Base-by-base conservation (phyloP, 192 early-diverging fungal species). In the Rhizophagus sp. region DNA sequence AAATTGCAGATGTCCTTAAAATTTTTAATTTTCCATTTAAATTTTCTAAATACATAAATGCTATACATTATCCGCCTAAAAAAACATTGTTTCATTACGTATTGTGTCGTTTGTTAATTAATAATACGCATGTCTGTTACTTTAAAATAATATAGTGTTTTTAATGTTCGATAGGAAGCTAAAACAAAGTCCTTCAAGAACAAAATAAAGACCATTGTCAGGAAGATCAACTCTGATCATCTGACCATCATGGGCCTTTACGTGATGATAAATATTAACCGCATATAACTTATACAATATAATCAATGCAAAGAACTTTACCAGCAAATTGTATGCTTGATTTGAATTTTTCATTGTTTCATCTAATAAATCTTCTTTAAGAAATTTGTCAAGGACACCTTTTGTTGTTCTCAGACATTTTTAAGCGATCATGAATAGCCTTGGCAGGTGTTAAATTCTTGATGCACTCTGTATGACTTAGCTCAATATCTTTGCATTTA, bases 381-480 rank as follows among this genome's bases (percentile, higher is more conserved):
- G 44, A 75, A 63, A 80, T 75, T 57, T 62, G n/a, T 80, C 36
- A 22, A 80, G 50, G 19, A 80, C 72, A 30, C 57, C 19, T 66
- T 80, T 74, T 30, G 19, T 6, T 15, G 73, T 81, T 63, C 41
- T 25, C 34, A 81, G 27, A 66, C 52, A 73, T 76, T 81, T n/a
- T 81, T 44, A 27, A 52, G 15, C 80, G 22, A 19, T 81, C 80
- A 33, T 33, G n/a, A 19, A 81, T 76, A 52, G 39, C 30, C 33
- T 75, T 81, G 4, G 25, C 25, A 62, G 57, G 70, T 47, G 70
- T 73, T 33, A 24, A 3, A 22, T 19, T 19, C 30, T 57, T 39
- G 6, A 63, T 36, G n/a, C 61, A 81, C 65, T 81, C 73, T 13
- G 72, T 64, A 74, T 81, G 73, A 33, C 63, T 81, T 19, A 81